Evolutionary conservation across 768 basidiomycete genomes (phyloP), one percentile per base, ranked within the genome.

Genomic region (Suillus occidentalis): DNA sequence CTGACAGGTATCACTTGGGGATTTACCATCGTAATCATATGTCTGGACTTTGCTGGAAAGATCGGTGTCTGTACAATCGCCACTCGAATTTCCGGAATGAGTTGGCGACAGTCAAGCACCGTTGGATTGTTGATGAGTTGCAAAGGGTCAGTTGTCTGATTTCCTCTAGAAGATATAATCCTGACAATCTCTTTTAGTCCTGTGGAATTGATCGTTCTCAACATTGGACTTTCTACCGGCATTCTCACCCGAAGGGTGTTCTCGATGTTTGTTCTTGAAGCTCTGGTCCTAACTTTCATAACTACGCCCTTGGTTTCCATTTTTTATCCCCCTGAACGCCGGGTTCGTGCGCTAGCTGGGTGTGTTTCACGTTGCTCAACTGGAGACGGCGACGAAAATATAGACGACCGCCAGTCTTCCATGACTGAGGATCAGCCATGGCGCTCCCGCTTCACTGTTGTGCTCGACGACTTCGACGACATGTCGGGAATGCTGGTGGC

Each of bases 91-190:
- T 69, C 89, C 7, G 89, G 90, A 1, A 98, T 97, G 77, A 86
- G 75, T 6, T 90, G 87, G 86, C 82, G 97, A 39, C 95, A 99
- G 72, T 78, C 90, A 0, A 82, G 87, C 36, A 87, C 96, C 0
- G 91, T 98, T 63, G 97, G 97, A 0, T 89, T 91, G 22, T 78
- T 99, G 49, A 98, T 99, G 96, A 90, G 87, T 73, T 97, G 95
- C 73, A 96, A 99, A 83, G 95, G 95, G 91, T 91, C 63, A 43
- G 82, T 90, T 66, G 57, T 50, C 56, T 14, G 8, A 39, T 42
- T 84, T 9, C 43, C 60, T 55, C 22, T 0, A 42, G 0, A 43
- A 8, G 64, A 37, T 36, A 57, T 65, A 20, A 36, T 13, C 22
- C 2, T 64, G 34, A 61, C 68, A 70, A 14, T 50, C 14, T 50